Evolutionary conservation across 805 yeast species (phyloP), one percentile per base, ranked within the genome.

Genomic region (Lipomyces yamadae): DNA sequence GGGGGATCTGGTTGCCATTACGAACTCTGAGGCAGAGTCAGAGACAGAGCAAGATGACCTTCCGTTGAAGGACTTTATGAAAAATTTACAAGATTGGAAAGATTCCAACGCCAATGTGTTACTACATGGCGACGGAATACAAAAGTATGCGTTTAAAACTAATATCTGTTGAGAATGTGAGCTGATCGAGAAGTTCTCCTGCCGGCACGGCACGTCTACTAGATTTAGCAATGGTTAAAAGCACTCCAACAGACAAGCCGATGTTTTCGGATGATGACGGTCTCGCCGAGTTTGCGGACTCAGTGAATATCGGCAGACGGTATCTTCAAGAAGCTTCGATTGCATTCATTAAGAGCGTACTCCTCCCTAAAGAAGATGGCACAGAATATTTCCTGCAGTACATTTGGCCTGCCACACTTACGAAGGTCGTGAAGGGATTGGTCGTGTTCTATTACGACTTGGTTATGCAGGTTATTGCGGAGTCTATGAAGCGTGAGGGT

Each of bases 41-140:
- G 61, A 50, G 15, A 45, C 58, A n/a, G 59, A n/a, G 13, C 58
- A 3, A 8, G 48, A 24, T n/a, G 66, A 66, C 34, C 34, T 55
- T 3, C 56, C 62, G 11, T 52, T 68, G 10, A 58, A 45, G 34
- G 71, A 68, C 29, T 68, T 68, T 29, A 15, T 35, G 58, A 24
- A 55, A 2, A 55, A 29, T 18, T n/a, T 68, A 18, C 59, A 57
- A 13, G 37, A 54, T 13, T 61, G 66, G 65, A 55, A 63, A 45
- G 71, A 68, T 13, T 32, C 64, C 5, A 35, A 52, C 7, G 65
- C 62, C 6, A 63, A 67, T 8, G 39, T 58, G 3, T 37, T 68
- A 15, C 35, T 68, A 15, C 50, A 64, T 5, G 69, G 70, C 6
- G 70, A 68, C 10, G 70, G 69, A 11, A 65, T 67, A 37, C 70